Evolutionary conservation across 2,329 filamentous ascomycete species (phyloP), one percentile per base, ranked within the genome.

Genomic region (Beauveria sp.): DNA sequence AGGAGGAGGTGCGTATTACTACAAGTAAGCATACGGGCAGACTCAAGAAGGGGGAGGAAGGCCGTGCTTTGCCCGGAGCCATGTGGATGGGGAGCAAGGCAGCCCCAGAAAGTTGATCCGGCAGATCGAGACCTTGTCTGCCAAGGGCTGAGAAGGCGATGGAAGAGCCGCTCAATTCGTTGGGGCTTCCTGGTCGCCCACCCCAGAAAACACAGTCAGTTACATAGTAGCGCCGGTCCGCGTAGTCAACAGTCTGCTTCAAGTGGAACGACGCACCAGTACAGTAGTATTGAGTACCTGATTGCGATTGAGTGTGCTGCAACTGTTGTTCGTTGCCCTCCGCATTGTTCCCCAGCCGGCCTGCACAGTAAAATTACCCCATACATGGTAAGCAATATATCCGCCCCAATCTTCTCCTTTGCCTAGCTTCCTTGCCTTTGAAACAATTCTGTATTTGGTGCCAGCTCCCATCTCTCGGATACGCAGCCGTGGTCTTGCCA

Each of bases 121-220:
- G 58, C 49, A 60, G 58, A 60, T 60, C 58, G 58, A 60, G 49
- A 53, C 58, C 58, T 53, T 60, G 58, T 47, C 58, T 46, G 49
- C 53, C 53, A 55, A 59, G 56, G 56, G 47, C 56, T 59, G 56
- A 59, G 47, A 45, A 52, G 47, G 50, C 58, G 58, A 60, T 60
- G 58, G 28, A 60, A 53, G 58, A 60, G 58, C 50, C 28, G 50
- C 58, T 60, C 58, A 53, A 60, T 45, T 53, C 50, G 58, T 60
- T 54, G 58, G 58, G 57, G 58, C 50, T 46, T 12, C 45, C 38
- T 60, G 49, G 49, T 34, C 57, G 6, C 53, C 42, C 18, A 5
- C 46, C 57, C 47, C n/a, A 40, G 24, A 40, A 26, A 53, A 12
- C 16, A 60, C 14, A 42, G 52, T 46, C 34, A 16, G 34, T 38